Conservation (phyloP, 352 stramenopile genomes). For the Phytopythium sindhum region DNA sequence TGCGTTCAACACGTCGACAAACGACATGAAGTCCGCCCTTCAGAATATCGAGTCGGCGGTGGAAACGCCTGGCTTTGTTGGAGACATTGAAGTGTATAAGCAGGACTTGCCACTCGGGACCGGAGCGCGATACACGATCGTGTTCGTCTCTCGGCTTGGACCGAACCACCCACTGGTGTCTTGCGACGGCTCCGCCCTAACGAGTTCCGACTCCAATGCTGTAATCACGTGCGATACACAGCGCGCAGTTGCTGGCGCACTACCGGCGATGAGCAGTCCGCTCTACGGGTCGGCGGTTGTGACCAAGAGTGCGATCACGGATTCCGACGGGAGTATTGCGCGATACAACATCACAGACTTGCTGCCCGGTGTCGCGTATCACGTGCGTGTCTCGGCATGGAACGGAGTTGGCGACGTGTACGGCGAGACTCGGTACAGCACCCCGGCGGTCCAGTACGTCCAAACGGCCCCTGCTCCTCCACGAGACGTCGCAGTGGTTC, state of each 20-base stretch:
- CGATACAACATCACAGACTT: constrained; percentile 32
- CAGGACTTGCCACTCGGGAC: constrained; percentile 27
- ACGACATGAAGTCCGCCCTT: constrained; percentile 48
- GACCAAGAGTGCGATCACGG: constrained; percentile 24
- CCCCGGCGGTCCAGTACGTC: constrained; percentile 53
- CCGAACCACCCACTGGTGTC: constrained; percentile 46
- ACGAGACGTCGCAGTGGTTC: constrained; percentile 41
- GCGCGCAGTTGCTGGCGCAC: constrained; percentile 29
- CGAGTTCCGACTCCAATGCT: constrained; percentile 31
- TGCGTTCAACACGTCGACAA: constrained; percentile 58
- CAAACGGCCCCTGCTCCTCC: constrained; percentile 37
- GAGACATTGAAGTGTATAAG: constrained; percentile 58
- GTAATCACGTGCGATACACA: constrained; percentile 30
- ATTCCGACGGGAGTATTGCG: constrained; percentile 13
- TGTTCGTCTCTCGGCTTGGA: constrained; percentile 63
- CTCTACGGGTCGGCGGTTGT: constrained; percentile 64
- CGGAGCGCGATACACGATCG: constrained; percentile 57
- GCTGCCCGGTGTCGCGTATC: constrained; percentile 52
- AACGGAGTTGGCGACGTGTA: constrained; percentile 90
- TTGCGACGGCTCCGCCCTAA: constrained; percentile 46
- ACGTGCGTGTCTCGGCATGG: constrained; percentile 91
- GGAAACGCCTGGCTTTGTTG: constrained; percentile 11
- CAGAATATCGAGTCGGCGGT: constrained; percentile 33
- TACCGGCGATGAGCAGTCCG: constrained; percentile 79
- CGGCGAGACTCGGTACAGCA: constrained; percentile 74